Conservation (phyloP, 495 filamentous ascomycete genomes). For the Aspergillus diversus region DNA sequence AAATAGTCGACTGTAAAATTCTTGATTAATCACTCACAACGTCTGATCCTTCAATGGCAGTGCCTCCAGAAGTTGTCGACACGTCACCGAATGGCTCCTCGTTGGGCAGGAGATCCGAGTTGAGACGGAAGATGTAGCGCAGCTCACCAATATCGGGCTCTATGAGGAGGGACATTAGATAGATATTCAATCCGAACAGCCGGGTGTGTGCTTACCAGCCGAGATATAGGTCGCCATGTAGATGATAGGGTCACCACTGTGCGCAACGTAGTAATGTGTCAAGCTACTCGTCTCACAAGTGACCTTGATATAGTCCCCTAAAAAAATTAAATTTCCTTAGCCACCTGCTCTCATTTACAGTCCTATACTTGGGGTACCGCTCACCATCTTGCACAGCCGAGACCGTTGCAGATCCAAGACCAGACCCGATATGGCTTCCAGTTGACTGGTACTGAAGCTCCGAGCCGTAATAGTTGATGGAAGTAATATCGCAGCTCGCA, state of each 20-base stretch:
- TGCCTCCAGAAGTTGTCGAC: slow-evolving; percentile 54
- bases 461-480: slow-evolving; percentile 59
- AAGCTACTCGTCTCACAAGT: slow-evolving; percentile 62
- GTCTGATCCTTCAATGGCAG: slow-evolving; percentile 63
- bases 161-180: slow-evolving; percentile 4
- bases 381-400: slow-evolving; percentile 45
- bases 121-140: slow-evolving; percentile 65
- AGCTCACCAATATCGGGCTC: slow-evolving; percentile 65
- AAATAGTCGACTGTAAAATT: background rate
- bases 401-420: slow-evolving; percentile 62
- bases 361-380: background rate
- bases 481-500: slow-evolving; percentile 64
- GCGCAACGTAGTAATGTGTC: slow-evolving; percentile 66
- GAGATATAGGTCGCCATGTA: slow-evolving; percentile 69
- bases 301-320: slow-evolving; percentile 61
- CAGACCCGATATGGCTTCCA: slow-evolving; percentile 62
- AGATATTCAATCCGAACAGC: background rate
- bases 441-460: slow-evolving; percentile 58
- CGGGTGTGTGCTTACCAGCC: slow-evolving; percentile 27
- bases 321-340: background rate
- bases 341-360: background rate
- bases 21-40: slow-evolving; percentile 41
- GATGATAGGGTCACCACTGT: slow-evolving; percentile 59
- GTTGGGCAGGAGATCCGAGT: slow-evolving; percentile 56
- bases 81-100: slow-evolving; percentile 52